Evolutionary conservation across 73 alveolate species (phyloP).

Genomic region (Paramecium sexaurelia): DNA sequence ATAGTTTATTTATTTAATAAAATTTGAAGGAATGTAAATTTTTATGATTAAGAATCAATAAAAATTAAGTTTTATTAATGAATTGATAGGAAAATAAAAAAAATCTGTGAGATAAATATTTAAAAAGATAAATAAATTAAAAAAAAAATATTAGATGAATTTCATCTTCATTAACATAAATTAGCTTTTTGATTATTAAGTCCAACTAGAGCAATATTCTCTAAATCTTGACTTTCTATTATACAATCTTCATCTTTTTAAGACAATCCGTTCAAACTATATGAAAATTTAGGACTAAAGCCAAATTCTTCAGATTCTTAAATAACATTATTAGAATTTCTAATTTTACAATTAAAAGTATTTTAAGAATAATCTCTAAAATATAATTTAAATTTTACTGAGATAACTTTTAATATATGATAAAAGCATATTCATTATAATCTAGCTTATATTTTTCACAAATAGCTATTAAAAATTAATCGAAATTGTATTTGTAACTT

Average conservation of each 20-base stretch:
- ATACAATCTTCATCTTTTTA: neutral
- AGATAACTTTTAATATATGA: neutral
- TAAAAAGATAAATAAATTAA: too few species aligned
- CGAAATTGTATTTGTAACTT: neutral
- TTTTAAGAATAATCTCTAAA: neutral
- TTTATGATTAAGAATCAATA: too few species aligned
- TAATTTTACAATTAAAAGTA: neutral
- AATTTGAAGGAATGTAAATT: too few species aligned
- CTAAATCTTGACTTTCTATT: neutral
- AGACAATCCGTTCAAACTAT: neutral
- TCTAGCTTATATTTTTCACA: constrained; percentile 13
- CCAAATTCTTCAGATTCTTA: neutral
- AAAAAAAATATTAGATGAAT: too few species aligned
- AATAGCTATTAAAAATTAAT: neutral
- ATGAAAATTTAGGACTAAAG: neutral
- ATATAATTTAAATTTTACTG: neutral
- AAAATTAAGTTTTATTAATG: too few species aligned
- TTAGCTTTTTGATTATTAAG: neutral
- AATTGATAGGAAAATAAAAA: too few species aligned
- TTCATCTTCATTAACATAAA: neutral
- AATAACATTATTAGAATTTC: neutral
- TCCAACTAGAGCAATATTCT: neutral
- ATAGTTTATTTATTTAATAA: too few species aligned
- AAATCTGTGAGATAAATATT: too few species aligned
- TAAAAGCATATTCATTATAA: constrained; percentile 13